These are phyloP conservation scores for Pseudovirgaria hyperparasitica DNA, from an alignment of 2,329 filamentous ascomycete genomes.

Conservation along the genomic window DNA sequence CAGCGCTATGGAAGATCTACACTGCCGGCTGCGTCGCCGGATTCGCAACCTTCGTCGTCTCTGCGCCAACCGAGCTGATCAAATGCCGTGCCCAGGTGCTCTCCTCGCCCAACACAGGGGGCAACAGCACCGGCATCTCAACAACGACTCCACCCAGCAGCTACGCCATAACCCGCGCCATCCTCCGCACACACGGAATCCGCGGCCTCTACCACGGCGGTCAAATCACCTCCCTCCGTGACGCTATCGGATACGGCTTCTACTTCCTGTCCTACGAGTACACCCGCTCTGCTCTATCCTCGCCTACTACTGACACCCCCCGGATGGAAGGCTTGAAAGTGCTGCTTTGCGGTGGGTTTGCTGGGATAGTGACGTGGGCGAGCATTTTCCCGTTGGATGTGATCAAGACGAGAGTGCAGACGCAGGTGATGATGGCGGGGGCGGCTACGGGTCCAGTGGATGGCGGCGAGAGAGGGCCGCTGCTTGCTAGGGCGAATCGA, in stretches of 20 bases:
- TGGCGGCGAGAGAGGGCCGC: slow-evolving; percentile 11
- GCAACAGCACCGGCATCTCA: too few relatives aligned
- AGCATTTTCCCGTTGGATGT: slow-evolving; percentile 87
- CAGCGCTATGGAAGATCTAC: slow-evolving; percentile 56
- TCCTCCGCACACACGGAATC: slow-evolving; percentile 46
- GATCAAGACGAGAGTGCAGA: slow-evolving; percentile 85
- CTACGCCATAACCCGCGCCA: slow-evolving; percentile 49
- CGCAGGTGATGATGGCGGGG: slow-evolving; percentile 37
- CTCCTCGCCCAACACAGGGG: slow-evolving; percentile 1
- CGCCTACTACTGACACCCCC: slow-evolving; percentile 29
- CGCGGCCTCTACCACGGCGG: slow-evolving; percentile 73
- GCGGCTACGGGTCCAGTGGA: slow-evolving; percentile 1
- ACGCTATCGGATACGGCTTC: slow-evolving; percentile 90
- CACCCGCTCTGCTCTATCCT: slow-evolving; percentile 46
- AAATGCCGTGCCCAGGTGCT: slow-evolving; percentile 79
- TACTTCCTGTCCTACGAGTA: slow-evolving; percentile 93
- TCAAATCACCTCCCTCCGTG: slow-evolving; percentile 64
- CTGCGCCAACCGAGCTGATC: slow-evolving; percentile 77
- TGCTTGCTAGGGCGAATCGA: slow-evolving; percentile 8
- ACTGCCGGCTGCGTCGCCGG: slow-evolving; percentile 70
- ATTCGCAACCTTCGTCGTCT: slow-evolving; percentile 73
- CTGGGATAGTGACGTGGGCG: slow-evolving; percentile 78
- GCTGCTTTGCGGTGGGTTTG: slow-evolving; percentile 73
- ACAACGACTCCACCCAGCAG: slow-evolving; percentile 38
- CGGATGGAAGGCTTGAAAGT: slow-evolving; percentile 46